Percentiles rank a stretch among this genome's conserved stretches.
These are phyloP conservation scores for Stephania japonica DNA, from an alignment of 164 flowering plant genomes.

Conservation along the genomic window DNA sequence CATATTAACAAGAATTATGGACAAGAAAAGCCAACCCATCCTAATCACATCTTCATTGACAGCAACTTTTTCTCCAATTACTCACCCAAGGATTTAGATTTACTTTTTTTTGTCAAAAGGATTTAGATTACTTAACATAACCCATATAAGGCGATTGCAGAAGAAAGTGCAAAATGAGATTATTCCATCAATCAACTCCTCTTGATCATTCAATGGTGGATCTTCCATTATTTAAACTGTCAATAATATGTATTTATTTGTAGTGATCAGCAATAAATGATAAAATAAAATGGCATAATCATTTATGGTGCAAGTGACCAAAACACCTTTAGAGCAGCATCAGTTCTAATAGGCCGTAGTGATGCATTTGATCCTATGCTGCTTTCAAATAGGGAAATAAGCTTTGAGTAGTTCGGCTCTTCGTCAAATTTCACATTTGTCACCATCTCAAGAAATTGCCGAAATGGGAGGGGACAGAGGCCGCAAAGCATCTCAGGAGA, in stretches of 20 bases:
- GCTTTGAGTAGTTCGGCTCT: constrained; percentile 50
- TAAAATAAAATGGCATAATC: not conserved
- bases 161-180: not conserved
- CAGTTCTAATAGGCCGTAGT: constrained; percentile 38
- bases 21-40: not conserved
- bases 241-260: no score
- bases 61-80: not conserved
- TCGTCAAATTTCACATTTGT: constrained; percentile 52
- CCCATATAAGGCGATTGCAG: not conserved
- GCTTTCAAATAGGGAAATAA: constrained; percentile 43
- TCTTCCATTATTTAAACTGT: not conserved
- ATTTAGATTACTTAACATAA: no score
- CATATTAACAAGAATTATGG: no score
- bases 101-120: no score
- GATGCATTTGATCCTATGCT: constrained; percentile 28
- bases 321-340: constrained; percentile 43
- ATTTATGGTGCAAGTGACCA: not conserved
- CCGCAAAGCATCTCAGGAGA: constrained; percentile 43
- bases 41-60: not conserved
- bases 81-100: not conserved
- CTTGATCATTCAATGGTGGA: not conserved
- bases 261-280: not conserved
- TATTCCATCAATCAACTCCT: not conserved
- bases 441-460: constrained; percentile 49
- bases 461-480: constrained; percentile 43